Evolutionary conservation across 2,329 filamentous ascomycete genomes (phyloP).

Genomic region (Clonostachys chloroleuca): DNA sequence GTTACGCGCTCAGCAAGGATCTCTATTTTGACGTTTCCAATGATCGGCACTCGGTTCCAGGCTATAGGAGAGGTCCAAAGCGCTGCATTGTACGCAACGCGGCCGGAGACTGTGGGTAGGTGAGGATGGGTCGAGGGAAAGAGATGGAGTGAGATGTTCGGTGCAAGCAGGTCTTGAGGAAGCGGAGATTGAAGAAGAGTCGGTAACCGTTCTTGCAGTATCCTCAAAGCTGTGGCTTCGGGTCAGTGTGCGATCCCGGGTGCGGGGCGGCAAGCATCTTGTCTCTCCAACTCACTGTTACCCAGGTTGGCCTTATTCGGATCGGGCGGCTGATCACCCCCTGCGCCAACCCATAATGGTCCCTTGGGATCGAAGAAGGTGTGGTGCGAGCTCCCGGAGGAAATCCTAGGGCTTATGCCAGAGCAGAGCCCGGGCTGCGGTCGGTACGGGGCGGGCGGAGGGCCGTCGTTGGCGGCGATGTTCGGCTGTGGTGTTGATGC

Average conservation of each 20-base stretch:
- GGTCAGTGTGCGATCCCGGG: not conserved
- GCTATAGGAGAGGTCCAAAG: constrained; percentile 95
- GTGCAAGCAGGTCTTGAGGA: constrained; percentile 72
- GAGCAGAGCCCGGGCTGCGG: not conserved
- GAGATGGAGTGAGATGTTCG: constrained; percentile 66
- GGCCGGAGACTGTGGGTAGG: constrained; percentile 87
- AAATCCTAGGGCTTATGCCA: constrained; percentile 1
- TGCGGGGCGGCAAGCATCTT: constrained; percentile 2
- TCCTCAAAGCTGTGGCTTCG: constrained; percentile 47
- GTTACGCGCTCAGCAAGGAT: constrained; percentile 90
- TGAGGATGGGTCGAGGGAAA: constrained; percentile 78
- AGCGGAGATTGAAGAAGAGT: constrained; percentile 62
- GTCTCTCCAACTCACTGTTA: constrained; percentile 42
- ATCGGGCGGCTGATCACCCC: constrained; percentile 33
- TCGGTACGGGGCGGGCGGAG: constrained; percentile 1
- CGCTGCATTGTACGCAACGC: constrained; percentile 86
- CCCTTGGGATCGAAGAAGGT: constrained; percentile 24
- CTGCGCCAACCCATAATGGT: constrained; percentile 15
- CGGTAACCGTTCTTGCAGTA: constrained; percentile 63
- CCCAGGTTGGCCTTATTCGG: constrained; percentile 60
- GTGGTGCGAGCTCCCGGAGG: constrained; percentile 3
- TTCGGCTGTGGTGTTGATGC: constrained; percentile 11
- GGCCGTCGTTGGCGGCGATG: not conserved
- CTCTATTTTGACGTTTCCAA: constrained; percentile 84
- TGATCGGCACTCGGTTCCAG: constrained; percentile 87